phyloP scores from a whole-genome alignment of 257 asterid genomes.

The Solanum stenotomum region DNA sequence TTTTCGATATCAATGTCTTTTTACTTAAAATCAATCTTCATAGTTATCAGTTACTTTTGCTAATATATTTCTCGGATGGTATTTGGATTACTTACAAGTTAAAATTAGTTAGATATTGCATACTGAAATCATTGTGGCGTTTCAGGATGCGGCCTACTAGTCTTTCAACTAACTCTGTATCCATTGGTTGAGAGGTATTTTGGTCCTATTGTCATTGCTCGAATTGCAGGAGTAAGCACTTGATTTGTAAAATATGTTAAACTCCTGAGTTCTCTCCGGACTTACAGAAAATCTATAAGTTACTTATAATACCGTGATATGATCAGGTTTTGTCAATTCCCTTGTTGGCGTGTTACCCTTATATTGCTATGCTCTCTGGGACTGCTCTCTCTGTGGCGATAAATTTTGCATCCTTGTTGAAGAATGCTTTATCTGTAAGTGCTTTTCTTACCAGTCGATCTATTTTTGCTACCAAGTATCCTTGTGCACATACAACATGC shows the following conservation, averaged over 20 bases:
- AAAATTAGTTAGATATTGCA: not conserved
- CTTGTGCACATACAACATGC: not conserved
- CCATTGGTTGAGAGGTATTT: conserved; percentile 42
- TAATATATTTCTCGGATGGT: not conserved
- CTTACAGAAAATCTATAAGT: not conserved
- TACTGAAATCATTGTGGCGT: not conserved
- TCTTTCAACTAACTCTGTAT: conserved; percentile 62
- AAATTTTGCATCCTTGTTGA: conserved; percentile 57
- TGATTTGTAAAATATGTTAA: not conserved
- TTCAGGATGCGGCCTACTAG: conserved; percentile 66
- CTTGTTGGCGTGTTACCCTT: conserved; percentile 60
- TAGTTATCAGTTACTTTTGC: not conserved
- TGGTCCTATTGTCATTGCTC: conserved; percentile 57
- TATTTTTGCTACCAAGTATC: not conserved
- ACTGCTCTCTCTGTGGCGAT: conserved; percentile 35
- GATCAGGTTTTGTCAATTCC: conserved; percentile 56
- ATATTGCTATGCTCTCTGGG: conserved; percentile 57
- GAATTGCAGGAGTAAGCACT: conserved; percentile 57
- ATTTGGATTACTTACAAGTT: not conserved
- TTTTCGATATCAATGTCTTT: not conserved
- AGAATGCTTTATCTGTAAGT: conserved; percentile 70
- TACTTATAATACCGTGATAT: not conserved
- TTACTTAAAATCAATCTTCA: not conserved
- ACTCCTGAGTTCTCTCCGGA: not conserved
- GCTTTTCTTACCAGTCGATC: not conserved